These are phyloP conservation scores for Ustilago curta DNA, from an alignment of 1,284 basidiomycete species.

Conservation along the genomic window DNA sequence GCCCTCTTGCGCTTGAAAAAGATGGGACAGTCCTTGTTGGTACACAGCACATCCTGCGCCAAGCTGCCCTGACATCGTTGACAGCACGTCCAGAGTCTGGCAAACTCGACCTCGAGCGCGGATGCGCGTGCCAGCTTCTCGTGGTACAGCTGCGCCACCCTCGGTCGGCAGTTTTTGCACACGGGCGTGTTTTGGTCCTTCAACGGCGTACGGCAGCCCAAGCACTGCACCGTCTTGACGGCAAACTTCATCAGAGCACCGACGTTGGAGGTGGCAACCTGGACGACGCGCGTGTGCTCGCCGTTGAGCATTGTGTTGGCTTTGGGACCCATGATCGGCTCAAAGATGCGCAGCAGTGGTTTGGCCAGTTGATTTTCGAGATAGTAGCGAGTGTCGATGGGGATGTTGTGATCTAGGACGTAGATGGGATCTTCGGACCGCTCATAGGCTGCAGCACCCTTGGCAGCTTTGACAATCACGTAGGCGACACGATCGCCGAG, in stretches of 20 bases:
- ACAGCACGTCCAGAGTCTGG: slow-evolving; percentile 68
- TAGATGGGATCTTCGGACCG: slow-evolving; percentile 68
- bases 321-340: slow-evolving; percentile 67
- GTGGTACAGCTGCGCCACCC: slow-evolving; percentile 65
- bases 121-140: slow-evolving; percentile 61
- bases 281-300: slow-evolving; percentile 66
- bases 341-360: slow-evolving; percentile 69
- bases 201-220: slow-evolving; percentile 68
- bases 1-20: slow-evolving; percentile 83
- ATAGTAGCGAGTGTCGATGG: slow-evolving; percentile 69
- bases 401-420: slow-evolving; percentile 68
- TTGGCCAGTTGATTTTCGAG: slow-evolving; percentile 69
- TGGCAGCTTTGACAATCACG: slow-evolving; percentile 68
- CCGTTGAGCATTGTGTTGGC: slow-evolving; percentile 62
- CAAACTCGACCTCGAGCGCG: slow-evolving; percentile 65
- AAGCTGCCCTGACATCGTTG: slow-evolving; percentile 68
- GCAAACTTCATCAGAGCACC: slow-evolving; percentile 69
- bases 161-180: slow-evolving; percentile 64
- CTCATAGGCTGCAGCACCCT: slow-evolving; percentile 68
- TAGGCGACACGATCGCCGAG: slow-evolving; percentile 68
- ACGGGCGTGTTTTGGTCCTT: slow-evolving; percentile 62
- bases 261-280: slow-evolving; percentile 66
- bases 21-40: slow-evolving; percentile 96
- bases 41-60: slow-evolving; percentile 89
- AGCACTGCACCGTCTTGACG: slow-evolving; percentile 66